phyloP scores from a whole-genome alignment of 768 basidiomycete genomes.

The Tylopilus vinaceipallidus region DNA sequence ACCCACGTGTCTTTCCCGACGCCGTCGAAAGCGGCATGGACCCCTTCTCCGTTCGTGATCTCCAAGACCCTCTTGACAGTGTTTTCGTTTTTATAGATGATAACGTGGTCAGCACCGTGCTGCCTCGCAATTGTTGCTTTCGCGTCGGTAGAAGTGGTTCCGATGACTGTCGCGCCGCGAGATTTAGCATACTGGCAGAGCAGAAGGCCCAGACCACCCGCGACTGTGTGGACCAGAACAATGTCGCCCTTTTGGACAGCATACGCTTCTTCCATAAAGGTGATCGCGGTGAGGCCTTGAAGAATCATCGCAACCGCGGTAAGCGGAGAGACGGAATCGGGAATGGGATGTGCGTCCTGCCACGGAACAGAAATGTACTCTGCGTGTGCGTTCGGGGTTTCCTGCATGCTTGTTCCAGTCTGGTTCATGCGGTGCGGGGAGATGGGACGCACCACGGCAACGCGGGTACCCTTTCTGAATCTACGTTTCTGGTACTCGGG shows the following conservation, averaged over 20 bases:
- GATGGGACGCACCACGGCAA: slow-evolving; percentile 57
- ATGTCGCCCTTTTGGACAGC: slow-evolving; percentile 75
- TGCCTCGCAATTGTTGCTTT: slow-evolving; percentile 80
- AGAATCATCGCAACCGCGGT: slow-evolving; percentile 65
- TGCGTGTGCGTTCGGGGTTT: slow-evolving; percentile 53
- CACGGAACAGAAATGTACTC: slow-evolving; percentile 72
- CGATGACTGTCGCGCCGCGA: slow-evolving; percentile 87
- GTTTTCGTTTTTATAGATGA: slow-evolving; percentile 75
- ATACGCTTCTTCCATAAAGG: slow-evolving; percentile 83
- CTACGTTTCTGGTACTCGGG: slow-evolving; percentile 61
- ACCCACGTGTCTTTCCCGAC: slow-evolving; percentile 95
- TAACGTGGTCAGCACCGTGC: slow-evolving; percentile 84
- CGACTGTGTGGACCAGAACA: slow-evolving; percentile 86
- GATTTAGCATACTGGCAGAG: slow-evolving; percentile 67
- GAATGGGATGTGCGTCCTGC: slow-evolving; percentile 62
- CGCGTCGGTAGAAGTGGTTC: slow-evolving; percentile 81
- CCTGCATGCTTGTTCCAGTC: slow-evolving; percentile 32
- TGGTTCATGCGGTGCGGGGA: not conserved
- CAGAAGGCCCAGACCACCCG: slow-evolving; percentile 81
- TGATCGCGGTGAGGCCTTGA: slow-evolving; percentile 77
- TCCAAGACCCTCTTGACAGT: slow-evolving; percentile 71
- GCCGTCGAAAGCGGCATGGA: slow-evolving; percentile 89
- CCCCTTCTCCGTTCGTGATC: slow-evolving; percentile 75
- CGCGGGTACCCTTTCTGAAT: slow-evolving; percentile 67
- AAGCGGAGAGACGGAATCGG: slow-evolving; percentile 54